Percentiles rank a stretch among this genome's conserved stretches.
These are phyloP conservation scores for Aureoboletus auriporus DNA, from an alignment of 768 basidiomycete genomes.

Conservation along the genomic window DNA sequence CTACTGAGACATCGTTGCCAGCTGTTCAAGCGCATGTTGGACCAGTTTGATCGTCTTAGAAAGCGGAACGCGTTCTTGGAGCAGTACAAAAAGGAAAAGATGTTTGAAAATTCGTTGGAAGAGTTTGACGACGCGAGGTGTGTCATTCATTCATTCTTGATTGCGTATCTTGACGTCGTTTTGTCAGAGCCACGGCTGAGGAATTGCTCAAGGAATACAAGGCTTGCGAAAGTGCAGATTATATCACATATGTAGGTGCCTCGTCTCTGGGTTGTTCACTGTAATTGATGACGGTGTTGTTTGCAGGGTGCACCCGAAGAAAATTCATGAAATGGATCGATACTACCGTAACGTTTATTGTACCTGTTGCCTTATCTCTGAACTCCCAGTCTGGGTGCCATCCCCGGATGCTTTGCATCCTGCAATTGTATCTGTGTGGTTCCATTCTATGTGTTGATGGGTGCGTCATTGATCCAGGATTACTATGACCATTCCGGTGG, in stretches of 20 bases:
- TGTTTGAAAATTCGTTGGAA: conserved; percentile 84
- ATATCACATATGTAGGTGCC: conserved; percentile 76
- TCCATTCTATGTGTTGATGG: no score
- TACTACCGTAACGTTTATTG: background rate
- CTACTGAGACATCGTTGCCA: conserved; percentile 23
- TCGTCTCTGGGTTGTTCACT: background rate
- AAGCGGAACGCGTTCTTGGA: conserved; percentile 94
- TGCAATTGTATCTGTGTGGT: no score
- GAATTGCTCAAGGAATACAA: conserved; percentile 92
- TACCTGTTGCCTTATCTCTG: background rate
- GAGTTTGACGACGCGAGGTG: conserved; percentile 98
- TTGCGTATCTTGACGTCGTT: no score
- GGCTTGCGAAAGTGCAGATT: conserved; percentile 93
- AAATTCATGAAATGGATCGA: conserved; percentile 14
- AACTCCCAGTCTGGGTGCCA: conserved; percentile 35
- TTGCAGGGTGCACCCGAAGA: conserved; percentile 34
- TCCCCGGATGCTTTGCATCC: no score
- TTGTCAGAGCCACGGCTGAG: conserved; percentile 71
- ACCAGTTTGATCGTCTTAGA: conserved; percentile 86
- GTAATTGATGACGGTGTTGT: background rate
- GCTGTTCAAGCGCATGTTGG: conserved; percentile 94
- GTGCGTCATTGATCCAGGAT: no score
- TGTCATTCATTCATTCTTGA: conserved; percentile 11
- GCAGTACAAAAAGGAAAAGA: conserved; percentile 95
- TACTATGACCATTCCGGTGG: no score